Evolutionary conservation across 1,284 basidiomycete genomes (phyloP).

Genomic region (Tausonia pullulans): DNA sequence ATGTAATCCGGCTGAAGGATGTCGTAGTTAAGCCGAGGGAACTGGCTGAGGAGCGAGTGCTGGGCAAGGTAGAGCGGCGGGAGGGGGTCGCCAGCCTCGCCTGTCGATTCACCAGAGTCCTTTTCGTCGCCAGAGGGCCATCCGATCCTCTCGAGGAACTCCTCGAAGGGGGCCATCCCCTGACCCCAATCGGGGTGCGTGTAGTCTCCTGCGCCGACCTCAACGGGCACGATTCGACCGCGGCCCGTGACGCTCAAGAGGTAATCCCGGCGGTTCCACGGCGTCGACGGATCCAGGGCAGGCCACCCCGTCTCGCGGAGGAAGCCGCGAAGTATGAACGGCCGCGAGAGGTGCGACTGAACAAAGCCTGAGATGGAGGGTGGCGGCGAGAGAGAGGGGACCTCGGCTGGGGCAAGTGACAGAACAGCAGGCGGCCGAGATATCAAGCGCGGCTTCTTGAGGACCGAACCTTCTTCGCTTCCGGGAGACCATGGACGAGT

Average conservation of each 20-base stretch:
- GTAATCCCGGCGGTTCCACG: conserved; percentile 59
- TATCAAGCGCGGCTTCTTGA: not conserved
- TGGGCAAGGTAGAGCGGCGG: conserved; percentile 74
- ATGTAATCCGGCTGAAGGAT: conserved; percentile 77
- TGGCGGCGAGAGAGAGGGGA: conserved; percentile 36
- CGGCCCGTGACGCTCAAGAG: conserved; percentile 55
- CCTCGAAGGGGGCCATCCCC: conserved; percentile 62
- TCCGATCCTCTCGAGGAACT: conserved; percentile 52
- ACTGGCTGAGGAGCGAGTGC: conserved; percentile 72
- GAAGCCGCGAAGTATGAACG: conserved; percentile 62
- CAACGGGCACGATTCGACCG: conserved; percentile 78
- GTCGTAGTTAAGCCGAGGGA: conserved; percentile 63
- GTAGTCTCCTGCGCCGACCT: conserved; percentile 70
- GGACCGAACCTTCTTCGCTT: too few species aligned
- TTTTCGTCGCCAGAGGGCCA: conserved; percentile 28
- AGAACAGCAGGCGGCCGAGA: not conserved
- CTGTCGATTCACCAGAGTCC: not conserved
- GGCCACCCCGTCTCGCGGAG: conserved; percentile 49
- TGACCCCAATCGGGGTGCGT: conserved; percentile 72
- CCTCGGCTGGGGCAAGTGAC: conserved; percentile 23
- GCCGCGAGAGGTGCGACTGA: conserved; percentile 36
- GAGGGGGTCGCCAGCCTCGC: not conserved
- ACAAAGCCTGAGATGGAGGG: conserved; percentile 52
- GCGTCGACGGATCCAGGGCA: conserved; percentile 44
- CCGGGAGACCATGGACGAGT: not conserved